phyloP scores from a whole-genome alignment of 2,329 filamentous ascomycete species.

The Aspergillus hortae region DNA sequence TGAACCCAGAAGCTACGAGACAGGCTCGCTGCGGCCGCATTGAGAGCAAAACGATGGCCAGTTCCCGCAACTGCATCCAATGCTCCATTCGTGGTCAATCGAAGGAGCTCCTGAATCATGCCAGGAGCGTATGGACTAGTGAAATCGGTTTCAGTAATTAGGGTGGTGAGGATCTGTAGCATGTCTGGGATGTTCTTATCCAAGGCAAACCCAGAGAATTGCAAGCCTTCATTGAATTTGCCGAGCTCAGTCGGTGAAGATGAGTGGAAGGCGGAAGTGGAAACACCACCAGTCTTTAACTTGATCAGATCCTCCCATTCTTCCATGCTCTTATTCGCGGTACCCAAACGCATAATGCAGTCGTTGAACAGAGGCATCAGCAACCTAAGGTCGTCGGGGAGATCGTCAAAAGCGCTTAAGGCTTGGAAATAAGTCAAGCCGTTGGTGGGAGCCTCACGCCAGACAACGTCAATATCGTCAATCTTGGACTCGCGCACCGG shows the following conservation, averaged over 20 bases:
- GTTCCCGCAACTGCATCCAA: conserved; percentile 88
- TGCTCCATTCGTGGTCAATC: conserved; percentile 81
- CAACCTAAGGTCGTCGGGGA: conserved; percentile 80
- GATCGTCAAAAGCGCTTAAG: conserved; percentile 71
- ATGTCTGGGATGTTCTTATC: conserved; percentile 88
- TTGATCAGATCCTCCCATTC: conserved; percentile 95
- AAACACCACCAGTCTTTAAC: conserved; percentile 88
- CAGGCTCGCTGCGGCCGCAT: conserved; percentile 76
- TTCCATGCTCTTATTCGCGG: conserved; percentile 83
- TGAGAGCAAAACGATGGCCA: conserved; percentile 81
- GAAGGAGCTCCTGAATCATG: conserved; percentile 81
- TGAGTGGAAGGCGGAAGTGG: conserved; percentile 77
- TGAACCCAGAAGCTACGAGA: conserved; percentile 67
- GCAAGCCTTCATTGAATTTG: conserved; percentile 73
- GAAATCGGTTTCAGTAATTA: conserved; percentile 87
- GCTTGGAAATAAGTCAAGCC: conserved; percentile 94
- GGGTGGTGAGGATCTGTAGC: conserved; percentile 76
- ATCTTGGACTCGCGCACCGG: conserved; percentile 58
- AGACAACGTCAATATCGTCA: conserved; percentile 70
- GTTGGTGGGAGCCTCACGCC: conserved; percentile 90
- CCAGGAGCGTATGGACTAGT: conserved; percentile 74
- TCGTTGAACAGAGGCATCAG: conserved; percentile 89
- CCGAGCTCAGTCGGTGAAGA: conserved; percentile 71
- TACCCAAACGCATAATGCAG: conserved; percentile 88
- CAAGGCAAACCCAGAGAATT: conserved; percentile 80